Evolutionary conservation across 2,329 filamentous ascomycete species (phyloP), one percentile per base, ranked within the genome.

Genomic region (Paecilomyces formosus): DNA sequence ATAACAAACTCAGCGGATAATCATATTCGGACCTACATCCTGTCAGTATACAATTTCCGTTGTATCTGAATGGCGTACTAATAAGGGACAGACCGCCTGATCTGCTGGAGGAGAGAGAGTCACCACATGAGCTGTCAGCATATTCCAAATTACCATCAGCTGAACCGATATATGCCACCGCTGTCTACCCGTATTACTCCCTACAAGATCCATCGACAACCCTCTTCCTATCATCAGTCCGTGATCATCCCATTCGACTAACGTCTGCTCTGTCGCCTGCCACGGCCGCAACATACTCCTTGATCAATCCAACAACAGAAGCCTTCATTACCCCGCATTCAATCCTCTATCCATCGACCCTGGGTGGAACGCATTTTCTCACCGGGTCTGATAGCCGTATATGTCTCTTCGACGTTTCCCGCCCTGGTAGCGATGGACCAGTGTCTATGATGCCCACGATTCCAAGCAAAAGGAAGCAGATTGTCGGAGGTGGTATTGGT

Each of bases 181-280:
- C 82, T 2, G 66, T 81, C 11, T 83, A 84, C 62, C 84, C 85
- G 0, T 72, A 74, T 57, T 88, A 81, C 71, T 72, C 78, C 58
- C 72, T 85, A 12, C 74, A 78, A 52, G 77, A 85, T 57, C 68
- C 78, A 1, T 74, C 73, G 5, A 82, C 76, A 3, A 73, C 77
- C 1, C 69, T 82, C 3, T 72, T 84, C 9, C 75, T 87, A 1
- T 75, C 79, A 24, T 81, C 82, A 39, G 70, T 78, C 4, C 72
- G 78, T 28, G 79, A 85, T 60, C 79, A 82, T 53, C 84, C 85
- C 3, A 80, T 87, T 57, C 77, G 78, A 9, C 72, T 87, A 13
- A 72, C 77, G 59, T 86, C 85, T 54, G 80, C 80, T 1, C 69
- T 86, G 18, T 76, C 78, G 57, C 76, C 79, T 49, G 68, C 70